Percentiles rank a stretch among this genome's conserved stretches.
phyloP scores from a whole-genome alignment of 176 grass and related monocot species.

The Rhynchospora pubera region DNA sequence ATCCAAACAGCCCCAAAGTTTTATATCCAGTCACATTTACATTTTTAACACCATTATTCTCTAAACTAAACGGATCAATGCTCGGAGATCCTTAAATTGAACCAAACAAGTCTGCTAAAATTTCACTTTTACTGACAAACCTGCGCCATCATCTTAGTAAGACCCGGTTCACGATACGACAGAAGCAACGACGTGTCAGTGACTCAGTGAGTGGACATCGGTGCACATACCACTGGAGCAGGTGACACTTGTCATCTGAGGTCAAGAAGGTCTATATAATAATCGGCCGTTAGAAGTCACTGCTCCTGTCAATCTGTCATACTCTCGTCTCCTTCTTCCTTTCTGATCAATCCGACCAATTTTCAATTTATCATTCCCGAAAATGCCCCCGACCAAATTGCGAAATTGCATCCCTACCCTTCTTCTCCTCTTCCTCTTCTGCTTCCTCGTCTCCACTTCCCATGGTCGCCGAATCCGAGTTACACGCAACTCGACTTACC shows the following conservation, averaged over 20 bases:
- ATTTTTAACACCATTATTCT: too few species aligned
- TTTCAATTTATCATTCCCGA: not conserved
- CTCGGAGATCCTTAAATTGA: too few species aligned
- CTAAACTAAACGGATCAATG: too few species aligned
- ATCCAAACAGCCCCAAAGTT: too few species aligned
- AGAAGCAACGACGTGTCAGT: not conserved
- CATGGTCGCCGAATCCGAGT: slow-evolving; percentile 15
- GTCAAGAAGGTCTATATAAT: not conserved
- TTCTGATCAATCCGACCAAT: not conserved
- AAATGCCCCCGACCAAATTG: slow-evolving; percentile 39
- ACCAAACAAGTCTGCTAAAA: too few species aligned
- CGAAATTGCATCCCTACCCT: not conserved
- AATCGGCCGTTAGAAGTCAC: not conserved
- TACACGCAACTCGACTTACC: slow-evolving; percentile 17
- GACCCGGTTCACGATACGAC: not conserved
- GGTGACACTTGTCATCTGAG: not conserved
- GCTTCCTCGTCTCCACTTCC: slow-evolving; percentile 20
- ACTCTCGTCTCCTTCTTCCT: not conserved
- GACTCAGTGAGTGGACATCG: not conserved
- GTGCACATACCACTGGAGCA: not conserved
- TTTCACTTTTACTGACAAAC: too few species aligned
- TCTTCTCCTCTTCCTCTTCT: slow-evolving; percentile 25
- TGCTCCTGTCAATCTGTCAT: too few species aligned
- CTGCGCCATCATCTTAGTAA: not conserved
- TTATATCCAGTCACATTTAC: too few species aligned